Evolutionary conservation across 2,329 filamentous ascomycete species (phyloP).

Genomic region (Fusarium dlaminii): DNA sequence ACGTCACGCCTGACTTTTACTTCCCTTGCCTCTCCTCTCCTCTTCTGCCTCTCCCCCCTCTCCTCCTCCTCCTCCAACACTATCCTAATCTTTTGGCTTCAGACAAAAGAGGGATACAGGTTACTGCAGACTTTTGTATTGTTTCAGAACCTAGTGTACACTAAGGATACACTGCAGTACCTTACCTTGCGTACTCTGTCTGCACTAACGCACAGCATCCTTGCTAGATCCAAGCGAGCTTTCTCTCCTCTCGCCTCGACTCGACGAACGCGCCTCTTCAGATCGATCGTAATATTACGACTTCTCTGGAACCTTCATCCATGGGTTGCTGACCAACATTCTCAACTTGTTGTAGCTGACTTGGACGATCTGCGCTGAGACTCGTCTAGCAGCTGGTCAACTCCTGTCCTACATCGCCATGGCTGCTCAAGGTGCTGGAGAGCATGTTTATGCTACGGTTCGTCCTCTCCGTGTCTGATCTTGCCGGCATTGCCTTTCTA

Average conservation of each 20-base stretch:
- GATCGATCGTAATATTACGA: slow-evolving; percentile 24
- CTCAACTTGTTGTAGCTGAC: slow-evolving; percentile 35
- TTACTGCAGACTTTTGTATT: neutral
- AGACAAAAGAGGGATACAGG: neutral
- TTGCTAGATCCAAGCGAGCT: slow-evolving; percentile 15
- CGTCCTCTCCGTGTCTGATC: slow-evolving; percentile 42
- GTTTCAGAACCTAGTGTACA: neutral
- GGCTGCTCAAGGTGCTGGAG: slow-evolving; percentile 48
- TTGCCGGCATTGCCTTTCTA: neutral
- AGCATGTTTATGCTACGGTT: slow-evolving; percentile 67
- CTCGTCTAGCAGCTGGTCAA: slow-evolving; percentile 34
- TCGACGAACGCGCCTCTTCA: slow-evolving; percentile 32
- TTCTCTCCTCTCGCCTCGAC: slow-evolving; percentile 24
- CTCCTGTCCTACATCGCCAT: slow-evolving; percentile 41
- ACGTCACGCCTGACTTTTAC: slow-evolving; percentile 18
- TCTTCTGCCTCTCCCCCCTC: neutral
- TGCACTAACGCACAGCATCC: slow-evolving; percentile 16
- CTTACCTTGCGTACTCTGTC: neutral
- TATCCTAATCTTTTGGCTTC: neutral
- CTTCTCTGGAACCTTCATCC: slow-evolving; percentile 10
- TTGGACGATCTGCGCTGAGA: slow-evolving; percentile 31
- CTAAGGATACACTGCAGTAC: neutral
- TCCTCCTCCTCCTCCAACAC: neutral
- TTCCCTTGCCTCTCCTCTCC: slow-evolving; percentile 5
- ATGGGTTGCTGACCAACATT: slow-evolving; percentile 40